These are phyloP conservation scores for Cordyceps fumosorosea DNA, from an alignment of 2,329 filamentous ascomycete genomes.

Conservation along the genomic window DNA sequence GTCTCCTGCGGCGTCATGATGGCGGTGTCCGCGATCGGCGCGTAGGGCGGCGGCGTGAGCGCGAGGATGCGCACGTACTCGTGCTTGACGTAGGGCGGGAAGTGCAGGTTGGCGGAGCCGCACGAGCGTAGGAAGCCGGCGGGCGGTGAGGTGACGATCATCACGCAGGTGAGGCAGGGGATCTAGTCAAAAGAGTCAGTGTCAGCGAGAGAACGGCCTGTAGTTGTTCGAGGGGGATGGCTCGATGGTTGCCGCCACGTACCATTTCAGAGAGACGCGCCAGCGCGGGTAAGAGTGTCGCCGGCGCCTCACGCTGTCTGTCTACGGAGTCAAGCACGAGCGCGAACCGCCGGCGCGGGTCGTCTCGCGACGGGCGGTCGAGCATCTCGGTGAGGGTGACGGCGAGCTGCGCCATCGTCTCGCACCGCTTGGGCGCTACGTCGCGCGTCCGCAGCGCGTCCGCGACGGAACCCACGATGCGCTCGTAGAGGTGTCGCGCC, in stretches of 20 bases:
- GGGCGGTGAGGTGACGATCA: conserved; percentile 68
- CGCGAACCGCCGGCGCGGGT: conserved; percentile 55
- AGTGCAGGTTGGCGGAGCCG: conserved; percentile 70
- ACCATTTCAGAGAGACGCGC: conserved; percentile 77
- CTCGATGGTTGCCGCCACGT: conserved; percentile 12
- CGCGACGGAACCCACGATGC: conserved; percentile 54
- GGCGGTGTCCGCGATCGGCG: conserved; percentile 40
- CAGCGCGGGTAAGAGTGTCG: conserved; percentile 73
- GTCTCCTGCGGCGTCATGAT: conserved; percentile 42
- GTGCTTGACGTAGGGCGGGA: conserved; percentile 74
- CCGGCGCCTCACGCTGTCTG: conserved; percentile 69
- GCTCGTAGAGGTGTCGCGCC: conserved; percentile 68
- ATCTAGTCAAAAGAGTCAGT: conserved; percentile 48
- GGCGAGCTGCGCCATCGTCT: conserved; percentile 70
- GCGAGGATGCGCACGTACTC: conserved; percentile 74
- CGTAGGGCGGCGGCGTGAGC: conserved; percentile 36
- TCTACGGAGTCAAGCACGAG: conserved; percentile 87
- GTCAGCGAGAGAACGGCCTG: background rate
- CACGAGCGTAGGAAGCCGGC: conserved; percentile 63
- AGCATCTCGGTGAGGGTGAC: conserved; percentile 65
- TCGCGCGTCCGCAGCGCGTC: conserved; percentile 43
- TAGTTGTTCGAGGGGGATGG: background rate
- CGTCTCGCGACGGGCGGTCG: conserved; percentile 31
- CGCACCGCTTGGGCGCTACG: conserved; percentile 55
- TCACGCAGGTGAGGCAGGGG: conserved; percentile 66